Conservation (phyloP, 371 early-diverging fungal genomes). For the Batkoa obscura region DNA sequence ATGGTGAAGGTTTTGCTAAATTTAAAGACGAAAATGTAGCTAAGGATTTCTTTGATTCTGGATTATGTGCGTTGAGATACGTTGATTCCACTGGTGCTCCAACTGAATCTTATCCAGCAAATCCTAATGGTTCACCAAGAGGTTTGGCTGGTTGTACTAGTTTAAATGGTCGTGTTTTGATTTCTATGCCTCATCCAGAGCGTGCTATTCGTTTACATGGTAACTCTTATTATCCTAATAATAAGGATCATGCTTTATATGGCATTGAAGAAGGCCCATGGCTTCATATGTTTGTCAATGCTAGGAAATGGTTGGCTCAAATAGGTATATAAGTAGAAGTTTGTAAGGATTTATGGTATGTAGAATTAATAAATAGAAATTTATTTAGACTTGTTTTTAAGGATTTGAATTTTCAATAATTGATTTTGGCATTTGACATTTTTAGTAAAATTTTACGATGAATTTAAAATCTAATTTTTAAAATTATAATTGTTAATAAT, state of each 20-base stretch:
- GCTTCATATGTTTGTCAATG: slow-evolving; percentile 65
- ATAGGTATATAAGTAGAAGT: slow-evolving; percentile 3
- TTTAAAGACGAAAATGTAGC: slow-evolving; percentile 30
- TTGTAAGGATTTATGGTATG: no score
- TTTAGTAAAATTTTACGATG: no score
- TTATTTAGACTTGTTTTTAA: no score
- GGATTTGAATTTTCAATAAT: no score
- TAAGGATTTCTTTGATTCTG: slow-evolving; percentile 19
- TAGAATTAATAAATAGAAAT: no score
- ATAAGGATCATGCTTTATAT: slow-evolving; percentile 15
- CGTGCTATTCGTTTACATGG: slow-evolving; percentile 61
- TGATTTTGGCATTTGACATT: no score
- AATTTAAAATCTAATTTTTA: no score
- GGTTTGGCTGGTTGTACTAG: slow-evolving; percentile 72
- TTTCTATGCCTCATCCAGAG: slow-evolving; percentile 97
- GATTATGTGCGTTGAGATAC: slow-evolving; percentile 41
- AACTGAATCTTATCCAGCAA: slow-evolving; percentile 72
- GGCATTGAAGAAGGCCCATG: slow-evolving; percentile 65
- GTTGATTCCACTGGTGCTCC: slow-evolving; percentile 63
- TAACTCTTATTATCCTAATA: slow-evolving; percentile 68
- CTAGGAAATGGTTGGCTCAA: slow-evolving; percentile 48
- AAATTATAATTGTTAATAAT: no score
- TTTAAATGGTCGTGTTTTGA: slow-evolving; percentile 71
- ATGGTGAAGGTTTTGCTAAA: slow-evolving; percentile 86
- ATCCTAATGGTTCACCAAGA: slow-evolving; percentile 80